Conservation (phyloP, 2,329 filamentous ascomycete species). For the Hypoxylon rubiginosum region DNA sequence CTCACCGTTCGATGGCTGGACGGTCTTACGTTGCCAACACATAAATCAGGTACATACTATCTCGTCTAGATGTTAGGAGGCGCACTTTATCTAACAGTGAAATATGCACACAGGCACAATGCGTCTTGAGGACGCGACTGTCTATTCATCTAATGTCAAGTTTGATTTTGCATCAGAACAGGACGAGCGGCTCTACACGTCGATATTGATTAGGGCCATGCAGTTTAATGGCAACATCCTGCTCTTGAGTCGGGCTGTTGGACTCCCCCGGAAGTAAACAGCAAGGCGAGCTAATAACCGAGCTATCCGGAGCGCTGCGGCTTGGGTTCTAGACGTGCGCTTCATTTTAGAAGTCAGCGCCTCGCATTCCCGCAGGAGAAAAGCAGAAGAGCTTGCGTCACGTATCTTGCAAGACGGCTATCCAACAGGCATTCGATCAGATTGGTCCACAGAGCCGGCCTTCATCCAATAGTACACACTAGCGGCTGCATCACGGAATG, state of each 20-base stretch:
- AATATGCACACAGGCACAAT: neutral
- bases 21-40: slow-evolving; percentile 21
- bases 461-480: neutral
- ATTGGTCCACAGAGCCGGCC: neutral
- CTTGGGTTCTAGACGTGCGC: neutral
- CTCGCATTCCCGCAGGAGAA: neutral
- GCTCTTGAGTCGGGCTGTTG: neutral
- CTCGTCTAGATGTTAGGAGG: neutral
- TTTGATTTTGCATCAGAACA: neutral
- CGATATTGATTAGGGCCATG: neutral
- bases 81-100: neutral
- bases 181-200: neutral
- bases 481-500: neutral
- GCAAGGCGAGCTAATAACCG: neutral
- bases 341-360: neutral
- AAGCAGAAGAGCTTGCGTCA: neutral
- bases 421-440: neutral
- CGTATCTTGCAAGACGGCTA: neutral
- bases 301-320: neutral
- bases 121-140: neutral
- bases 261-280: neutral
- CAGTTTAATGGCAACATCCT: neutral
- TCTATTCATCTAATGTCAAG: neutral
- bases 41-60: slow-evolving; percentile 9
- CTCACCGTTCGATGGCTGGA: neutral